Evolutionary conservation across 495 filamentous ascomycete species (phyloP).

Genomic region (Penicillium verhagenii): DNA sequence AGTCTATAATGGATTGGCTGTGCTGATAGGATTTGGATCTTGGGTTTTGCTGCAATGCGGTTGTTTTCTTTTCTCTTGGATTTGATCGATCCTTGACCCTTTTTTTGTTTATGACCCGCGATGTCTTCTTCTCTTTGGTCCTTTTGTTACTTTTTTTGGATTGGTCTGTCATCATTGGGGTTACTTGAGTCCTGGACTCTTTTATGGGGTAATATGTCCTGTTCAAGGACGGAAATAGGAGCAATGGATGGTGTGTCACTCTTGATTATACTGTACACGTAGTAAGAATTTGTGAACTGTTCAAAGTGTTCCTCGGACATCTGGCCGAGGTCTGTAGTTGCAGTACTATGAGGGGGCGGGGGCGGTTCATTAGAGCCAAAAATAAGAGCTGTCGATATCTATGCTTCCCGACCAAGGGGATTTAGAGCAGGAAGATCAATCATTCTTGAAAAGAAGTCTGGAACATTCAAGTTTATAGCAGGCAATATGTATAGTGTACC

Average conservation of each 20-base stretch:
- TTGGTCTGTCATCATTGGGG: slow-evolving; percentile 8
- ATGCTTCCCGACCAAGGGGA: neutral
- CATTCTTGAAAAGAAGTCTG: neutral
- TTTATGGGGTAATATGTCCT: slow-evolving; percentile 23
- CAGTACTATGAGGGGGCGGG: neutral
- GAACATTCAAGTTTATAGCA: neutral
- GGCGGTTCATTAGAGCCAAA: no score
- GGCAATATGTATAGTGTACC: neutral
- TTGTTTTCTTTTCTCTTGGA: neutral
- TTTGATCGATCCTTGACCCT: slow-evolving; percentile 4
- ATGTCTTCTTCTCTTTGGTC: slow-evolving; percentile 20
- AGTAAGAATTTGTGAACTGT: no score
- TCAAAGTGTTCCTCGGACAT: no score
- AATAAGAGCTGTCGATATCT: no score
- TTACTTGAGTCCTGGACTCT: slow-evolving; percentile 21
- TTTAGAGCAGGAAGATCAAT: neutral
- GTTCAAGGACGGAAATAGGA: slow-evolving; percentile 8
- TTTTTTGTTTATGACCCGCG: slow-evolving; percentile 26
- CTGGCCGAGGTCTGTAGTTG: slow-evolving; percentile 11
- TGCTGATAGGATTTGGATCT: neutral
- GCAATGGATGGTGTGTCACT: slow-evolving; percentile 7
- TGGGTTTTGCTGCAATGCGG: neutral
- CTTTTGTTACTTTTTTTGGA: slow-evolving; percentile 16
- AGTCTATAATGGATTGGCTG: neutral
- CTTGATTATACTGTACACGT: neutral